Evolutionary conservation across 352 stramenopile genomes (phyloP), one percentile per base, ranked within the genome.

Genomic region (Thraustochytrium sp.): DNA sequence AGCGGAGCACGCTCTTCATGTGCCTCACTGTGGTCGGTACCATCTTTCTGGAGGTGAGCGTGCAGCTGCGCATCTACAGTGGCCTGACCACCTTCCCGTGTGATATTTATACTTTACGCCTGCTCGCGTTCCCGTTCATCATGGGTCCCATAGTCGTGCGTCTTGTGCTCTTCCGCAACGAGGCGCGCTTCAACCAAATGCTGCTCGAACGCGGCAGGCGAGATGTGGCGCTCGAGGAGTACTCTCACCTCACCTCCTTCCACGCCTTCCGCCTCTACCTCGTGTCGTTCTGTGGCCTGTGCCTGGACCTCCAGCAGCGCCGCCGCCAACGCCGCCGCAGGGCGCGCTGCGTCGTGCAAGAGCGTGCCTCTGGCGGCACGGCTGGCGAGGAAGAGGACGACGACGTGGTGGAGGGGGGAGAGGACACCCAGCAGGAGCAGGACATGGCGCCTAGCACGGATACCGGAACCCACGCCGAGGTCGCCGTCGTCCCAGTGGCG

Each of bases 1-100:
- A 77, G 65, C 36, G 65, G 46, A n/a, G 42, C 23, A 29, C 49
- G 21, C 34, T 62, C 11, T 77, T 77, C 42, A 62, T 77, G 65
- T 11, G 38, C 31, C 34, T 77, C 11, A 77, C 29, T 13, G 4
- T 36, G 16, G n/a, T 2, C 26, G 65, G 65, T 13, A 16, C 31
- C 11, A 72, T 72, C 40, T 2, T 46, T 55, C 21, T 11, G 16
- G 40, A 44, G 40, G 31, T 40, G 8, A 36, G 37, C 18, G 42
- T 55, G 16, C 16, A 36, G 8, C 21, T 37, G 21, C 65, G 42
- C 18, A 36, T 55, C 2, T 62, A 62, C 23, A 75, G 8, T 9
- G 65, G 65, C 13, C 8, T 77, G 8, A 40, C 40, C 2, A 62
- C 65, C 34, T 77, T 75, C 2, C 36, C 11, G 8, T 77, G 65